phyloP scores from a whole-genome alignment of 768 basidiomycete genomes.

The Agaricus sinodeliciosus region DNA sequence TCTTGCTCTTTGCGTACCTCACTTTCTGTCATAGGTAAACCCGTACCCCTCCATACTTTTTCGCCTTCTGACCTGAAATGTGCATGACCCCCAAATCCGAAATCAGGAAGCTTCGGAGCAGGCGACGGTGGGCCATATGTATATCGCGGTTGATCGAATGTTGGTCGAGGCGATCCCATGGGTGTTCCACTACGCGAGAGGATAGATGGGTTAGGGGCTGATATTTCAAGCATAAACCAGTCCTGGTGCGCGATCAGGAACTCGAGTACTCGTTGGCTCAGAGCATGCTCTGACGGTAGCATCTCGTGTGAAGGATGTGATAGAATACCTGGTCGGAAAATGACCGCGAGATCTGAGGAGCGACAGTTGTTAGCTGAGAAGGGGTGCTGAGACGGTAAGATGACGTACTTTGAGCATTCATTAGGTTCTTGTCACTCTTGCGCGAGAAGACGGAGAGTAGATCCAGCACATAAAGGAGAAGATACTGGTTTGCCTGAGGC shows the following conservation, averaged over 20 bases:
- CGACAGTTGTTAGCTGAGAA: not conserved
- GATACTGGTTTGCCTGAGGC: conserved; percentile 87
- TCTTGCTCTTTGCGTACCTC: conserved; percentile 23
- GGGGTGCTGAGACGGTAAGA: not conserved
- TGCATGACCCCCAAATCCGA: not conserved
- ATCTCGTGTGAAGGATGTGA: conserved; percentile 86
- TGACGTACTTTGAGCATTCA: conserved; percentile 87
- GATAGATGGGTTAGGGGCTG: conserved; percentile 39
- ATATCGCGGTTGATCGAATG: conserved; percentile 8
- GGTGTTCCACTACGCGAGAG: not conserved
- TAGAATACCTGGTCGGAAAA: conserved; percentile 93
- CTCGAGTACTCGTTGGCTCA: conserved; percentile 87
- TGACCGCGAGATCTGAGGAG: conserved; percentile 81
- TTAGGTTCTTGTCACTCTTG: conserved; percentile 87
- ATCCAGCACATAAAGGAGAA: conserved; percentile 96
- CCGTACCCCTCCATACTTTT: conserved; percentile 12
- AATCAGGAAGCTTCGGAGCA: not conserved
- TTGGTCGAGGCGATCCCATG: not conserved
- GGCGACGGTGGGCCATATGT: conserved; percentile 12
- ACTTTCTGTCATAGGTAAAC: conserved; percentile 15
- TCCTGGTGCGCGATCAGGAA: conserved; percentile 97
- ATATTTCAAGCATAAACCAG: conserved; percentile 87
- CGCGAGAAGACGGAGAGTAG: conserved; percentile 91
- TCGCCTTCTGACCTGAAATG: conserved; percentile 1
- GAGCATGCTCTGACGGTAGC: conserved; percentile 76